Conservation (phyloP, 805 yeast genomes). For the Sugiyamaella qingdaonensis region DNA sequence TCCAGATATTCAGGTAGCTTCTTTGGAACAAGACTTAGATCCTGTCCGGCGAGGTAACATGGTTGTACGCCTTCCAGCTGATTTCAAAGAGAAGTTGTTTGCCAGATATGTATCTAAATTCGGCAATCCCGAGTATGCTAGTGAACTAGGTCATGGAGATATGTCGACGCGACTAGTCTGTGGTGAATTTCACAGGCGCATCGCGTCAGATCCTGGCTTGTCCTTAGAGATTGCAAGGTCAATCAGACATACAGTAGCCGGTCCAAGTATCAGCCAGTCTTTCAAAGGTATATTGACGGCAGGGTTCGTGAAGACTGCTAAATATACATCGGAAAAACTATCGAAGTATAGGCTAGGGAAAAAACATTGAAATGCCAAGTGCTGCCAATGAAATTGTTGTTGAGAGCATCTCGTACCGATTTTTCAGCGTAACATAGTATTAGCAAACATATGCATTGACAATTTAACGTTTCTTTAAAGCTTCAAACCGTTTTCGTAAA, state of each 20-base stretch:
- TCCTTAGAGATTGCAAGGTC: constrained; percentile 35
- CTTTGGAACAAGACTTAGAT: constrained; percentile 34
- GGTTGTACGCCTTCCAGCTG: constrained; percentile 45
- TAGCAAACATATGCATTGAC: neutral
- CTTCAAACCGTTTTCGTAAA: constrained; percentile 70
- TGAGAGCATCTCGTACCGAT: neutral
- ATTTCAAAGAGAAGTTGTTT: constrained; percentile 44
- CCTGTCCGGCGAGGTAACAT: constrained; percentile 39
- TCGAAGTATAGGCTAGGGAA: constrained; percentile 29
- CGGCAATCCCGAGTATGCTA: neutral
- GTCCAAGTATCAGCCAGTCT: constrained; percentile 72
- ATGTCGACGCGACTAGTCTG: constrained; percentile 16
- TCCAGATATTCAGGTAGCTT: constrained; percentile 18
- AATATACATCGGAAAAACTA: constrained; percentile 73
- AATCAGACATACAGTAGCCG: constrained; percentile 53
- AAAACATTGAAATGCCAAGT: neutral
- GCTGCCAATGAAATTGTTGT: neutral
- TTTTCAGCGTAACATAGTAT: neutral
- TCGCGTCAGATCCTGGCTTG: constrained; percentile 43
- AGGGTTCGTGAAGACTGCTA: constrained; percentile 64
- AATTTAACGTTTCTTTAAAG: constrained; percentile 44
- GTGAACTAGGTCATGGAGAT: neutral
- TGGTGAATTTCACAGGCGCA: constrained; percentile 38
- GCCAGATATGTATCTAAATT: constrained; percentile 19
- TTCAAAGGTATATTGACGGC: constrained; percentile 84